Base-by-base conservation (phyloP, 805 yeast genomes). In the Starmerella cellae region DNA sequence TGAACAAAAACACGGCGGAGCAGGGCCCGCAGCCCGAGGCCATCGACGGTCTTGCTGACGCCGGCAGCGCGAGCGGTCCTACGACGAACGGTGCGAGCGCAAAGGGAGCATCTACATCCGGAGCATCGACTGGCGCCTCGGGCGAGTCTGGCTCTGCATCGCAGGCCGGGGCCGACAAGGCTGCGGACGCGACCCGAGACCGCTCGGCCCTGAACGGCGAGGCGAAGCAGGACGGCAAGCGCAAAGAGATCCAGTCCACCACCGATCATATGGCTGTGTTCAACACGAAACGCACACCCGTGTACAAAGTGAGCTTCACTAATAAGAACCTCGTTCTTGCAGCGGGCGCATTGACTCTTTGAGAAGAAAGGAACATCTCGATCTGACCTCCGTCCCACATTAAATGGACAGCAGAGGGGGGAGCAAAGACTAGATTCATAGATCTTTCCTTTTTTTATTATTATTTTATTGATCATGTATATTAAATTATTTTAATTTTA, bases 201-300 rank as follows among this genome's bases (percentile, higher is more conserved):
- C 17, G 32, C 32, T 10, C 13, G 17, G 17, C 6, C 8, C n/a
- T 17, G 9, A n/a, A 55, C 39, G 48, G 50, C 71, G 44, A 74
- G 45, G 16, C 37, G 3, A 26, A 23, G 17, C 41, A 38, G 22
- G 49, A 45, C 10, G 49, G 39, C 9, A 46, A 44, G 38, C 72
- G 71, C 52, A 71, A 79, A 46, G 88, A 83, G 47, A 71, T 82
- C 21, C 70, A 77, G n/a, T 85, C 94, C 10, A 75, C 93, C 2
- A 72, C 75, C 38, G 98, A 91, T 60, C 93, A 88, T 55, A 73
- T 91, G 75, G 85, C 94, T 3, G 91, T 91, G 18, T 91, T 80
- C 60, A 82, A 82, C 61, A 88, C 99, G 0, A 91, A 85, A 63
- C 79, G 78, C 61, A 85, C 96, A 0, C 95, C 96, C 3, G 91